phyloP scores from a whole-genome alignment of 2,329 filamentous ascomycete species.

The Fusarium sp. region DNA sequence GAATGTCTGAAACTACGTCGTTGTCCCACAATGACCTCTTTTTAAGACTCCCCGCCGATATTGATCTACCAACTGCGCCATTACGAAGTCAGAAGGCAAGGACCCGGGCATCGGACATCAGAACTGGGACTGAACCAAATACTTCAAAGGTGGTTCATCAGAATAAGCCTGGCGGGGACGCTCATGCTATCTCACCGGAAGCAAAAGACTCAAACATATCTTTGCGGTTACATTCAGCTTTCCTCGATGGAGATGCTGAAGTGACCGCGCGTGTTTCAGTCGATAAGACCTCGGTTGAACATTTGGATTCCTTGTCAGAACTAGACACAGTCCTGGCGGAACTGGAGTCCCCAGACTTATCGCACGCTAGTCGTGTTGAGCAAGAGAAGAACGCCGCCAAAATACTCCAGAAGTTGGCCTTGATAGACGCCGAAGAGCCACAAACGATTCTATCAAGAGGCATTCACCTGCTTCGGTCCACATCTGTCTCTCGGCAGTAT shows the following conservation, averaged over 20 bases:
- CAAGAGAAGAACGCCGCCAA: slow-evolving; percentile 32
- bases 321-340: slow-evolving; percentile 33
- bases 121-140: background rate
- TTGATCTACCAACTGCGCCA: slow-evolving; percentile 17
- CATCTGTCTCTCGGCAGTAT: slow-evolving; percentile 36
- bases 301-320: background rate
- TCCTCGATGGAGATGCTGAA: background rate
- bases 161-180: background rate
- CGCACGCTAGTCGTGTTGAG: background rate
- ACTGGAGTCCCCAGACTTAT: slow-evolving; percentile 19
- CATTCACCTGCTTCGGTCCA: slow-evolving; percentile 46
- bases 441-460: slow-evolving; percentile 35
- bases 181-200: background rate
- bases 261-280: background rate
- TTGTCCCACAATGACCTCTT: slow-evolving; percentile 39
- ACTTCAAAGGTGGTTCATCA: background rate
- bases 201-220: background rate
- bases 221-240: background rate
- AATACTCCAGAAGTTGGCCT: slow-evolving; percentile 39
- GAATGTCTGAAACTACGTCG: slow-evolving; percentile 31
- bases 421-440: slow-evolving; percentile 26
- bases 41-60: slow-evolving; percentile 34
- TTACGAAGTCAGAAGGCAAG: background rate
- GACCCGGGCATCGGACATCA: background rate
- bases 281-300: background rate